Evolutionary conservation across 768 basidiomycete genomes (phyloP).

Genomic region (Kwoniella botswanensis): DNA sequence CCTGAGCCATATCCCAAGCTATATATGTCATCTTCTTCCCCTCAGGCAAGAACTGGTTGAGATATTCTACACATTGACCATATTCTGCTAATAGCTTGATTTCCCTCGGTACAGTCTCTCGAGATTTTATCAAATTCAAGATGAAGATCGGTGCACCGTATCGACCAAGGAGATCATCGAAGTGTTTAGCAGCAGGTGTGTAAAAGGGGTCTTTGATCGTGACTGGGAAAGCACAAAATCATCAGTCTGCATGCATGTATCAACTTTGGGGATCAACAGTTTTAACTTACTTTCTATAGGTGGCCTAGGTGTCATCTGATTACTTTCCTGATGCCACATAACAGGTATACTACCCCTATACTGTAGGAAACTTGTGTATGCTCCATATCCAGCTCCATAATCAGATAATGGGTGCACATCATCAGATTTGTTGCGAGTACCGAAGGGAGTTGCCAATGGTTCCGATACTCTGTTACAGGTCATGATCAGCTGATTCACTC

Average conservation of each 20-base stretch:
- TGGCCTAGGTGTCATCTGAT: constrained; percentile 85
- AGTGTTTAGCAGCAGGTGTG: constrained; percentile 88
- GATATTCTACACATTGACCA: constrained; percentile 84
- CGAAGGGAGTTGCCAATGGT: constrained; percentile 52
- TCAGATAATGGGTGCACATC: constrained; percentile 17
- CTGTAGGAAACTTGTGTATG: constrained; percentile 95
- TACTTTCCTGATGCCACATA: constrained; percentile 94
- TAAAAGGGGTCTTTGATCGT: constrained; percentile 94
- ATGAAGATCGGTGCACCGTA: constrained; percentile 90
- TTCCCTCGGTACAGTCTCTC: constrained; percentile 65
- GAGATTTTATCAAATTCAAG: constrained; percentile 84
- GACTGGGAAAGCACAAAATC: constrained; percentile 63
- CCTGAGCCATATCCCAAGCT: constrained; percentile 94
- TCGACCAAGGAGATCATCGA: constrained; percentile 83
- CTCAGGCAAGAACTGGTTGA: constrained; percentile 91
- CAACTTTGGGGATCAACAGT: background rate
- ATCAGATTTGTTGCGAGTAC: constrained; percentile 17
- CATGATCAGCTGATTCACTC: background rate
- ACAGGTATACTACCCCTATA: constrained; percentile 95
- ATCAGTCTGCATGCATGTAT: constrained; percentile 13
- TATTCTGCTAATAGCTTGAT: constrained; percentile 89
- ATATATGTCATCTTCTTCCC: constrained; percentile 87
- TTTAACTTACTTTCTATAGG: constrained; percentile 84
- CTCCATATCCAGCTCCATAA: constrained; percentile 62
- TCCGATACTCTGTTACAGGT: constrained; percentile 50